Base-by-base conservation (phyloP, 805 yeast genomes). In the Yarrowia keelungensis region DNA sequence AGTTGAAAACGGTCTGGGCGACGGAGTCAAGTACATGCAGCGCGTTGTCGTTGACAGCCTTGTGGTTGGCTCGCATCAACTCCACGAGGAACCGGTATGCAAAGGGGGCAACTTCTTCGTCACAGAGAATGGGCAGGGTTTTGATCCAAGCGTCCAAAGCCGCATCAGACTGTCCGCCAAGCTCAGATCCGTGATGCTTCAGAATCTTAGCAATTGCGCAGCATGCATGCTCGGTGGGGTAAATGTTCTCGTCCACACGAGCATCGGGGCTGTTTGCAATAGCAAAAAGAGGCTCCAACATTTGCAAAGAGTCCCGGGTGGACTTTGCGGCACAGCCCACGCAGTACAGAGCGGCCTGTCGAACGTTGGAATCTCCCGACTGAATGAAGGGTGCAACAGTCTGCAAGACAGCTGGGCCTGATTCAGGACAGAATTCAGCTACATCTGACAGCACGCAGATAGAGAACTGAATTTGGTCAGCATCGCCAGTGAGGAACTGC, bases 101-200 rank as follows among this genome's bases (percentile, higher is more conserved):
- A 77, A 84, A 91, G 15, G 92, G 87, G 4, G 98, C 98, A 5
- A 97, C 97, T 72, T 90, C 95, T 50, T 87, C 89, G 77, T 95
- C 98, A 73, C 87, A 89, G 26, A 87, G 79, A 50, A 94, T 85
- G 26, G 98, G 99, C 72, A 95, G 84, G 11, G 91, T 84, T 71
- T 84, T 83, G 67, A 95, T 81, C 98, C 98, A 95, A 70, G 85
- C 89, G 39, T 82, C 84, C 61, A 91, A 80, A 35, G 90, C 85
- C 35, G 84, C 81, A 71, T 89, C 86, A 69, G 87, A 79, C 75
- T 87, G 85, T 15, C 74, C 74, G 4, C 76, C 74, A 39, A 92
- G 88, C 62, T 91, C 81, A 58, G 73, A 71, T n/a, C 89, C 87
- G 73, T 83, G 87, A 15, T 86, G 79, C 71, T 88, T 90, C 70